These are phyloP conservation scores for Neoarthrinium moseri DNA, from an alignment of 2,329 filamentous ascomycete species.

Conservation along the genomic window DNA sequence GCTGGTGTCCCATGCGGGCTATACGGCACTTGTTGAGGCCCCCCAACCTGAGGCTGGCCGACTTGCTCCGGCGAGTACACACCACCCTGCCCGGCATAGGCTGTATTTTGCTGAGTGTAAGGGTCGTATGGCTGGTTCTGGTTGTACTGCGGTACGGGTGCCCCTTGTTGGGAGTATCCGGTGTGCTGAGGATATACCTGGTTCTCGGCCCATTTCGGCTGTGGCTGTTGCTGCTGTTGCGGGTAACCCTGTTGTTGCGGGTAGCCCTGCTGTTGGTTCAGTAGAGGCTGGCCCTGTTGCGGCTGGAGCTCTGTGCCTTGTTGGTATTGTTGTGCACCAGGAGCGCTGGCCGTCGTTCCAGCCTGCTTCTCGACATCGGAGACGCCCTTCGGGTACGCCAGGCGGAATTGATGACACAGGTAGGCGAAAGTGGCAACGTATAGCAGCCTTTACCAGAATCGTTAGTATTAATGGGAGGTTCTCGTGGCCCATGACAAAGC, in stretches of 20 bases:
- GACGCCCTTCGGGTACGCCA: constrained; percentile 17
- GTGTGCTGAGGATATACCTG: constrained; percentile 4
- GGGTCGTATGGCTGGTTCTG: constrained; percentile 6
- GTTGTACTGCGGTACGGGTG: constrained; percentile 2
- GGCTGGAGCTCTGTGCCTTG: constrained; percentile 11
- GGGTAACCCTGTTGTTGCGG: constrained; percentile 12
- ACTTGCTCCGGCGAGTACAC: constrained; percentile 15
- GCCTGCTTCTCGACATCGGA: constrained; percentile 23
- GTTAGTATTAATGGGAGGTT: neutral
- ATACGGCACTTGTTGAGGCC: constrained; percentile 10
- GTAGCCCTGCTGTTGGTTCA: constrained; percentile 16
- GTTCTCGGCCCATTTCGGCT: constrained; percentile 11
- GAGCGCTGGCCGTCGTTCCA: constrained; percentile 1
- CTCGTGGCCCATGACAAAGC: neutral
- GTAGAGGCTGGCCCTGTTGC: constrained; percentile 17
- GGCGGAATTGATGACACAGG: constrained; percentile 29
- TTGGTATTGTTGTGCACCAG: neutral
- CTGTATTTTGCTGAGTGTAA: constrained; percentile 12
- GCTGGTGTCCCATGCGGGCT: constrained; percentile 18
- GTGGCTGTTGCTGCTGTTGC: constrained; percentile 15
- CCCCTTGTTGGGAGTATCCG: neutral
- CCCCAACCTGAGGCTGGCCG: neutral
- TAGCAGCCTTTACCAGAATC: constrained; percentile 16
- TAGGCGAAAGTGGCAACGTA: constrained; percentile 29
- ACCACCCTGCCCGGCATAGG: constrained; percentile 16